These are phyloP conservation scores for Clarkia xantiana DNA, from an alignment of 345 rosid genomes.

Conservation along the genomic window DNA sequence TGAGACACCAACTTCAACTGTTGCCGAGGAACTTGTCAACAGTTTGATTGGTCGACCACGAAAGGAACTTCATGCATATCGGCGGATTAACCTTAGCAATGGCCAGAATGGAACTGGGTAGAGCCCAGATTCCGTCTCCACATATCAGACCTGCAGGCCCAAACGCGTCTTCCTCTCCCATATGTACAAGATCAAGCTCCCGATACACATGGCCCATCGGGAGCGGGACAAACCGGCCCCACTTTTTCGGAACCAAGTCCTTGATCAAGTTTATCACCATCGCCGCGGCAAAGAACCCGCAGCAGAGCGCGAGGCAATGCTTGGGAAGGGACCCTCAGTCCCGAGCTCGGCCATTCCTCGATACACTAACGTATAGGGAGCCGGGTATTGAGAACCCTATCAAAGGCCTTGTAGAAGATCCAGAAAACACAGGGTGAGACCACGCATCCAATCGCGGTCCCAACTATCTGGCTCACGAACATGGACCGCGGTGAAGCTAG, in stretches of 20 bases:
- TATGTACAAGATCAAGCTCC: conserved; percentile 17
- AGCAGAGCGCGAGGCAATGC: conserved; percentile 21
- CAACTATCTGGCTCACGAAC: conserved; percentile 18
- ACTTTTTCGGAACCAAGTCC: conserved; percentile 5
- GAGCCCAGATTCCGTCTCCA: conserved; percentile 25
- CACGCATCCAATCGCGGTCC: conserved; percentile 21
- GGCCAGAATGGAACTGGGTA: conserved; percentile 21
- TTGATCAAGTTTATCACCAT: conserved; percentile 13
- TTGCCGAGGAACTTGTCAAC: conserved; percentile 6
- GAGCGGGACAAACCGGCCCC: conserved; percentile 17
- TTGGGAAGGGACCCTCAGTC: conserved; percentile 12
- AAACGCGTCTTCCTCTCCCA: conserved; percentile 16
- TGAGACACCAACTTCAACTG: too few relatives aligned
- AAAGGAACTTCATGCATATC: conserved; percentile 30
- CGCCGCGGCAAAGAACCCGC: conserved; percentile 23
- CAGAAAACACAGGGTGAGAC: conserved; percentile 14
- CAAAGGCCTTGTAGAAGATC: conserved; percentile 20
- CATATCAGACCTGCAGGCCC: conserved; percentile 25
- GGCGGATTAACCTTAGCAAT: conserved; percentile 26
- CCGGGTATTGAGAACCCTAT: conserved; percentile 3
- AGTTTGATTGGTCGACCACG: conserved; percentile 5
- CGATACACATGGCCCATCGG: conserved; percentile 38
- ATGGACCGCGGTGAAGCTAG: conserved; percentile 19
- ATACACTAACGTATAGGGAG: conserved; percentile 4
- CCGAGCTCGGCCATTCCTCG: conserved; percentile 12